A percentile compares a stretch with the other conserved stretches of the same genome.
Evolutionary conservation across 2,329 filamentous ascomycete species (phyloP).

Genomic region (Fonsecaea pedrosoi): DNA sequence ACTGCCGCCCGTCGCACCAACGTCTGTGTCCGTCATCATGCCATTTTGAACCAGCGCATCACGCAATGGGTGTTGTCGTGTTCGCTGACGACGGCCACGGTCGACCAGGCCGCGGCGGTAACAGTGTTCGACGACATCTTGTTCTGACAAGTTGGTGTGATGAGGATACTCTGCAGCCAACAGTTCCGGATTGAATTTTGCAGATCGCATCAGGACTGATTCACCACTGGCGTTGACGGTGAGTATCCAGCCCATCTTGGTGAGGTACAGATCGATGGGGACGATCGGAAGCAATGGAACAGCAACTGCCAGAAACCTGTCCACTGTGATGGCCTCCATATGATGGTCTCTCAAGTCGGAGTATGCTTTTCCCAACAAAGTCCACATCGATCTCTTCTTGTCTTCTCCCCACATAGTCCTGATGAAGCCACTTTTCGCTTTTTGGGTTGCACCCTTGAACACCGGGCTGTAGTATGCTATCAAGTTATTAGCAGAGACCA

Average conservation of each 20-base stretch:
- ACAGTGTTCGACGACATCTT: conserved; percentile 45
- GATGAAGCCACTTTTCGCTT: conserved; percentile 59
- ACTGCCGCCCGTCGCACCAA: background rate
- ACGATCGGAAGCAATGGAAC: conserved; percentile 58
- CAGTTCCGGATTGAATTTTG: conserved; percentile 24
- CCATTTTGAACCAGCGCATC: background rate
- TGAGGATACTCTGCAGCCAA: conserved; percentile 38
- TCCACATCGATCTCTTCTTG: conserved; percentile 59
- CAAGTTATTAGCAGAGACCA: conserved; percentile 13
- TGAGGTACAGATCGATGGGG: conserved; percentile 55
- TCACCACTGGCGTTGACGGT: conserved; percentile 21
- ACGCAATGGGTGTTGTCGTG: background rate
- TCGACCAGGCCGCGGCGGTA: conserved; percentile 40
- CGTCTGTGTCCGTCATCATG: background rate
- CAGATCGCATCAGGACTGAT: conserved; percentile 15
- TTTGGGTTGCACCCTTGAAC: conserved; percentile 58
- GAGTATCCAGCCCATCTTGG: conserved; percentile 54
- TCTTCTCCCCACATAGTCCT: conserved; percentile 59
- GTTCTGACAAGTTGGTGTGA: conserved; percentile 44
- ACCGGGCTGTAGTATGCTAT: conserved; percentile 57
- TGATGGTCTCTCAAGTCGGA: conserved; percentile 61
- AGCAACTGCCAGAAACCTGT: conserved; percentile 55
- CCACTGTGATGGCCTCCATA: conserved; percentile 55
- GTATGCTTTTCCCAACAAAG: conserved; percentile 62
- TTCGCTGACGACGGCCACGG: background rate